A percentile compares a stretch with the other conserved stretches of the same genome.
Conservation (phyloP, 2,329 filamentous ascomycete species). For the Verticillium klebahnii region DNA sequence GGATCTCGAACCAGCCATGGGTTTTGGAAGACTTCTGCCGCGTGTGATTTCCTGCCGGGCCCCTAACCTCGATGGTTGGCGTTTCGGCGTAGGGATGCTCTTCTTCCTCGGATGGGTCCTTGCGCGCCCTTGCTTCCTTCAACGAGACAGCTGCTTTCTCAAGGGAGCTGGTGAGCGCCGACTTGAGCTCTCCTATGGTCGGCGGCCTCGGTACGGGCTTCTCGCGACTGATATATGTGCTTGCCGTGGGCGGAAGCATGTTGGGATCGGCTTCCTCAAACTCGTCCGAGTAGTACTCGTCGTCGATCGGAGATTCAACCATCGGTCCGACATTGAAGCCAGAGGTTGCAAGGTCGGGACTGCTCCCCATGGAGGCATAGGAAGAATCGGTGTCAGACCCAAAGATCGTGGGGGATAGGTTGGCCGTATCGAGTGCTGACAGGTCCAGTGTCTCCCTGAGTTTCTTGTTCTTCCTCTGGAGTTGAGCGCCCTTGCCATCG, state of each 20-base stretch:
- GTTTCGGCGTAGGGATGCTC: background rate
- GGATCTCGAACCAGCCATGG: constrained; percentile 76
- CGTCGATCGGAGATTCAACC: constrained; percentile 44
- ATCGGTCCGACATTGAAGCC: constrained; percentile 30
- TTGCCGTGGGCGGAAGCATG: constrained; percentile 94
- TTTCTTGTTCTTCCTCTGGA: constrained; percentile 67
- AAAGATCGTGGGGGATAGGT: constrained; percentile 32
- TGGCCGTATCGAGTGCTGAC: constrained; percentile 39
- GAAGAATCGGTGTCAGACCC: constrained; percentile 53
- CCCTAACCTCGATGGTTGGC: constrained; percentile 16
- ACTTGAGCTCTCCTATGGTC: constrained; percentile 72
- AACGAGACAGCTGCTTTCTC: constrained; percentile 65
- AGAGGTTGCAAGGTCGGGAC: constrained; percentile 46
- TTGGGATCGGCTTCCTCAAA: constrained; percentile 63
- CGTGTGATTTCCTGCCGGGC: constrained; percentile 28
- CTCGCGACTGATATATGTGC: constrained; percentile 86
- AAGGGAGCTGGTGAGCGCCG: constrained; percentile 61
- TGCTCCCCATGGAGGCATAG: constrained; percentile 55
- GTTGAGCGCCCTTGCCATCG: constrained; percentile 86
- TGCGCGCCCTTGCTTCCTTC: constrained; percentile 46
- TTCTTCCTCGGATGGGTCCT: constrained; percentile 9
- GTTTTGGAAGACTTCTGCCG: constrained; percentile 32
- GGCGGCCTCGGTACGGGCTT: constrained; percentile 81
- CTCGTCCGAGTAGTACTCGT: constrained; percentile 51
- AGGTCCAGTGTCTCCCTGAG: constrained; percentile 56